Conservation (phyloP, 305 asterid genomes). For the Fraxinus greggii region DNA sequence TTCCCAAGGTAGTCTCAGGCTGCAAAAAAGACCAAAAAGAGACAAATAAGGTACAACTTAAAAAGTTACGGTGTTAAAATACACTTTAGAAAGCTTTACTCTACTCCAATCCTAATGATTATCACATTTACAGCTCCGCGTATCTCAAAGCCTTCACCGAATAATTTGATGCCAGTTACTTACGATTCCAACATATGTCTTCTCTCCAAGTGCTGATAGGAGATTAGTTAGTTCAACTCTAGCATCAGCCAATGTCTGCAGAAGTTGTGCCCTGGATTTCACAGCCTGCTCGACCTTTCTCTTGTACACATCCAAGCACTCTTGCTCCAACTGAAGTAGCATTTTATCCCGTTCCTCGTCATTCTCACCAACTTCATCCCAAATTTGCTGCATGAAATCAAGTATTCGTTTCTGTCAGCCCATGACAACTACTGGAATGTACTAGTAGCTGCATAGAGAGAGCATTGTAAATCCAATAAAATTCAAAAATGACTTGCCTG, state of each 20-base stretch:
- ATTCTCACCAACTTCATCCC: constrained; percentile 99
- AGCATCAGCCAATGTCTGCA: constrained; percentile 87
- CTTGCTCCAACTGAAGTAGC: constrained; percentile 97
- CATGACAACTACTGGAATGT: constrained; percentile 1
- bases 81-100: constrained; percentile 3
- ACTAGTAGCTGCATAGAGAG: neutral
- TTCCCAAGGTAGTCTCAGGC: constrained; percentile 89
- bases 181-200: constrained; percentile 72
- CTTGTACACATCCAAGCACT: constrained; percentile 93
- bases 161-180: constrained; percentile 31
- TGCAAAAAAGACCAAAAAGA: constrained; percentile 31
- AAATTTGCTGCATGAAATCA: constrained; percentile 67
- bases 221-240: constrained; percentile 85
- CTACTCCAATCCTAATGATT: constrained; percentile 18
- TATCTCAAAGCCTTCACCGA: neutral
- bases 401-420: constrained; percentile 17
- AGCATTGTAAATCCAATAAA: neutral
- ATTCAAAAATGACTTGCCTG: constrained; percentile 52
- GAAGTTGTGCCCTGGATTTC: constrained; percentile 79
- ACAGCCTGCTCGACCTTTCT: constrained; percentile 91
- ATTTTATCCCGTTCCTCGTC: constrained; percentile 91
- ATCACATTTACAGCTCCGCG: constrained; percentile 13
- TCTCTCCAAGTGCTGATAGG: constrained; percentile 89
- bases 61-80: neutral
- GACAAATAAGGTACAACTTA: neutral